Evolutionary conservation across 176 grass and related monocot species (phyloP).

Genomic region (Dendrocalamus sinicus): DNA sequence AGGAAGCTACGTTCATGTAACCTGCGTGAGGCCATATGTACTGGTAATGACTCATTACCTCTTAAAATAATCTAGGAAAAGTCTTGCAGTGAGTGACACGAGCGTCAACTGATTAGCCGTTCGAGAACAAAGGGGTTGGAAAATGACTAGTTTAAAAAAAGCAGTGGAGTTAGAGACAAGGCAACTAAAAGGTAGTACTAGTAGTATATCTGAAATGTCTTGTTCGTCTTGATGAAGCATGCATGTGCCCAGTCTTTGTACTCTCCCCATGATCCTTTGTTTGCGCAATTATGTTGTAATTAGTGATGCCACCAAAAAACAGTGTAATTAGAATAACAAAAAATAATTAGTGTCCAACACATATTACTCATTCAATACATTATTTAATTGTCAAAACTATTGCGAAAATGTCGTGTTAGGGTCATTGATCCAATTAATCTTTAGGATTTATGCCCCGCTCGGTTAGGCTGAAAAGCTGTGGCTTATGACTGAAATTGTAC

Average conservation of each 20-base stretch:
- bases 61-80: slow-evolving; percentile 21
- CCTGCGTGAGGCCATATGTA: neutral
- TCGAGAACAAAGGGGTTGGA: neutral
- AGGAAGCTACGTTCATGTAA: slow-evolving; percentile 25
- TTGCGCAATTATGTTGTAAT: neutral
- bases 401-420: neutral
- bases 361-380: neutral
- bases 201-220: neutral
- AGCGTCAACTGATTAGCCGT: slow-evolving; percentile 40
- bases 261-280: neutral
- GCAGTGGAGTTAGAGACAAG: slow-evolving; percentile 28
- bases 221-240: slow-evolving; percentile 20
- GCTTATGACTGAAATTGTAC: no score
- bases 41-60: neutral
- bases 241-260: slow-evolving; percentile 1
- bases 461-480: no score
- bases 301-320: neutral
- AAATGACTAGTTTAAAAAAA: slow-evolving; percentile 42
- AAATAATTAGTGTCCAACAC: neutral
- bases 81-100: slow-evolving; percentile 23
- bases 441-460: neutral
- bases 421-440: neutral
- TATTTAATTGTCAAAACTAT: neutral
- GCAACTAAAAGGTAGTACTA: neutral
- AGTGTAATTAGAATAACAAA: neutral